phyloP scores from a whole-genome alignment of 352 stramenopile species.

The Phytopythium oedochilum region DNA sequence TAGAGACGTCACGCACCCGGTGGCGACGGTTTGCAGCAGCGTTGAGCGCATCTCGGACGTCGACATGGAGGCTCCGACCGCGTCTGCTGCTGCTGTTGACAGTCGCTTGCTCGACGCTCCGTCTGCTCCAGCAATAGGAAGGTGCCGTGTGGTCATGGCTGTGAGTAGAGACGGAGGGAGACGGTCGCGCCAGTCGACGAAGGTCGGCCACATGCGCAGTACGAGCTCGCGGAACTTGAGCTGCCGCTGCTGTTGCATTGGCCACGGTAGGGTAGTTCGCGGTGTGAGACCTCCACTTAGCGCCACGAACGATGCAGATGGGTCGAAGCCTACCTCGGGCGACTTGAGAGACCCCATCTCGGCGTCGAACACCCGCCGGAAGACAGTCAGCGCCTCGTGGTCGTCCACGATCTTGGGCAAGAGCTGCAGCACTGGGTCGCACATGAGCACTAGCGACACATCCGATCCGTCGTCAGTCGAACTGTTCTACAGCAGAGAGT shows the following conservation, averaged over 20 bases:
- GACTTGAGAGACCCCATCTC: slow-evolving; percentile 41
- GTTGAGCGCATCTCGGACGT: slow-evolving; percentile 19
- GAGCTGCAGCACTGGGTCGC: slow-evolving; percentile 64
- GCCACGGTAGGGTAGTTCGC: too few relatives aligned
- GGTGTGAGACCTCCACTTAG: background rate
- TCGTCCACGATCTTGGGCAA: slow-evolving; percentile 70
- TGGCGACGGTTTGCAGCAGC: slow-evolving; percentile 40
- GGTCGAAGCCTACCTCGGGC: slow-evolving; percentile 21
- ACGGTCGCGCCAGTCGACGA: slow-evolving; percentile 42
- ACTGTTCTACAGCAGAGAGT: too few relatives aligned
- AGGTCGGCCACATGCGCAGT: slow-evolving; percentile 75
- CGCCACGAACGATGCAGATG: background rate
- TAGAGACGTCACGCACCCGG: slow-evolving; percentile 31
- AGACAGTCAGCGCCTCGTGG: slow-evolving; percentile 54
- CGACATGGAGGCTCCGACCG: slow-evolving; percentile 7
- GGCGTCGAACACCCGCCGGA: slow-evolving; percentile 51
- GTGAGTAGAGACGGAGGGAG: slow-evolving; percentile 35
- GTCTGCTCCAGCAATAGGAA: background rate
- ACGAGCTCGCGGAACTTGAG: slow-evolving; percentile 63
- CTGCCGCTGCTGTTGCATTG: slow-evolving; percentile 53
- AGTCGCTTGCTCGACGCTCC: background rate
- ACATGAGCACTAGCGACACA: slow-evolving; percentile 30
- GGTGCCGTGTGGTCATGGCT: too few relatives aligned
- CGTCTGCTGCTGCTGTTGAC: slow-evolving; percentile 6
- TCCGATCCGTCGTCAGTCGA: too few relatives aligned